phyloP scores from a whole-genome alignment of 1,284 basidiomycete genomes.

The Pascua sp. region DNA sequence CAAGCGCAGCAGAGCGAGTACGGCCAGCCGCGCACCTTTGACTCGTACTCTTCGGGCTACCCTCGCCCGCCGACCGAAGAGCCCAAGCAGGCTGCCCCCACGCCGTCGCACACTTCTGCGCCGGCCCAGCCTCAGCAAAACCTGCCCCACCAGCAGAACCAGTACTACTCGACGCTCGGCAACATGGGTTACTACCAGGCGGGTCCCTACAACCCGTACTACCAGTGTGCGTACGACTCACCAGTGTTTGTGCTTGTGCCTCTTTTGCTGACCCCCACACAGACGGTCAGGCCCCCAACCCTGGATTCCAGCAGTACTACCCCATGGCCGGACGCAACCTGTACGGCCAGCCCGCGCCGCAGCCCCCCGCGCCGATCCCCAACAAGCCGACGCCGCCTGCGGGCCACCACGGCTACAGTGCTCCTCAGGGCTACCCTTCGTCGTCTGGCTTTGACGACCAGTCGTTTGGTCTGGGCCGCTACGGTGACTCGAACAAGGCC shows the following conservation, averaged over 20 bases:
- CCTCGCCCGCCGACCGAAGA: slow-evolving; percentile 44
- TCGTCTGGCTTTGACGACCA: slow-evolving; percentile 40
- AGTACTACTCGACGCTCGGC: slow-evolving; percentile 44
- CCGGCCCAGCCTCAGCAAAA: slow-evolving; percentile 38
- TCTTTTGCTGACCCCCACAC: not conserved
- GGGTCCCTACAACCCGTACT: slow-evolving; percentile 51
- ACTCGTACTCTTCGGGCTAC: slow-evolving; percentile 48
- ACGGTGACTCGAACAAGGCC: slow-evolving; percentile 29
- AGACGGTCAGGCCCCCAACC: slow-evolving; percentile 47
- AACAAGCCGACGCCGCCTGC: slow-evolving; percentile 34
- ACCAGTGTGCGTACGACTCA: slow-evolving; percentile 43
- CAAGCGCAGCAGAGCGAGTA: slow-evolving; percentile 20
- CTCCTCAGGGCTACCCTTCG: slow-evolving; percentile 35
- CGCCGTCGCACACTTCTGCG: slow-evolving; percentile 37
- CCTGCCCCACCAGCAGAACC: slow-evolving; percentile 43
- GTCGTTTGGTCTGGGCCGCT: slow-evolving; percentile 34
- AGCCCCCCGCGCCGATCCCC: slow-evolving; percentile 40
- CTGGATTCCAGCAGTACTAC: slow-evolving; percentile 50
- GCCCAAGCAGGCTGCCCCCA: slow-evolving; percentile 33
- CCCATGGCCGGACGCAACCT: slow-evolving; percentile 43
- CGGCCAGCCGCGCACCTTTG: slow-evolving; percentile 34
- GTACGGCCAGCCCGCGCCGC: slow-evolving; percentile 45
- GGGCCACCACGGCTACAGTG: slow-evolving; percentile 46
- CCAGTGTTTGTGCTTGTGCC: too few species aligned
- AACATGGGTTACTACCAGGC: slow-evolving; percentile 49